These are phyloP conservation scores for Dillenia suffruticosa DNA, from an alignment of 164 flowering plant genomes.

Conservation along the genomic window DNA sequence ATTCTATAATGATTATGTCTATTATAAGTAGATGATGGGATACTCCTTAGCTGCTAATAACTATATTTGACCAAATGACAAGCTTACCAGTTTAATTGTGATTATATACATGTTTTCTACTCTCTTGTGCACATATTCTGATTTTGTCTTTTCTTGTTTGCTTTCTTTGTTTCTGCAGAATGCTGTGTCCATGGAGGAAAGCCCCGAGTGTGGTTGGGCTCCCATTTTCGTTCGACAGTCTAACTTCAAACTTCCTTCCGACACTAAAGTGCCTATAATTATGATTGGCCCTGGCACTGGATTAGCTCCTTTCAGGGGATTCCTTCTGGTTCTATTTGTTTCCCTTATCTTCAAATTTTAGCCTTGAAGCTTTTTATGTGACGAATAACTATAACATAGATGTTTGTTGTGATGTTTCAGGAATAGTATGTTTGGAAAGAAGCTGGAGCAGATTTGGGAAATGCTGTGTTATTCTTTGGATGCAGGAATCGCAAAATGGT, in stretches of 20 bases:
- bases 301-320: conserved; percentile 98
- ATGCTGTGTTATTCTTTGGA: conserved; percentile 77
- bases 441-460: conserved; percentile 76
- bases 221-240: conserved; percentile 89
- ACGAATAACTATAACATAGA: too few species aligned
- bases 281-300: conserved; percentile 99
- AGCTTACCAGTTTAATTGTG: too few species aligned
- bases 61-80: too few species aligned
- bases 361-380: too few species aligned
- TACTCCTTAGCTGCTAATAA: too few species aligned
- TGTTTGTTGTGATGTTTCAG: conserved; percentile 30
- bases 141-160: not conserved
- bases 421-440: conserved; percentile 83
- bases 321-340: conserved; percentile 64
- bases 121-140: not conserved
- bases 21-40: too few species aligned
- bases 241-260: conserved; percentile 85
- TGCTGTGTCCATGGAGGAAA: conserved; percentile 63
- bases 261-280: conserved; percentile 71
- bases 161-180: conserved; percentile 37
- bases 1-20: too few species aligned
- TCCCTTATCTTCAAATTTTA: too few species aligned
- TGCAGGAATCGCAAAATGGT: conserved; percentile 92
- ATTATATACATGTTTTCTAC: too few species aligned
- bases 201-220: conserved; percentile 72